phyloP scores from a whole-genome alignment of 2,329 filamentous ascomycete genomes.

The Esteya vermicola region DNA sequence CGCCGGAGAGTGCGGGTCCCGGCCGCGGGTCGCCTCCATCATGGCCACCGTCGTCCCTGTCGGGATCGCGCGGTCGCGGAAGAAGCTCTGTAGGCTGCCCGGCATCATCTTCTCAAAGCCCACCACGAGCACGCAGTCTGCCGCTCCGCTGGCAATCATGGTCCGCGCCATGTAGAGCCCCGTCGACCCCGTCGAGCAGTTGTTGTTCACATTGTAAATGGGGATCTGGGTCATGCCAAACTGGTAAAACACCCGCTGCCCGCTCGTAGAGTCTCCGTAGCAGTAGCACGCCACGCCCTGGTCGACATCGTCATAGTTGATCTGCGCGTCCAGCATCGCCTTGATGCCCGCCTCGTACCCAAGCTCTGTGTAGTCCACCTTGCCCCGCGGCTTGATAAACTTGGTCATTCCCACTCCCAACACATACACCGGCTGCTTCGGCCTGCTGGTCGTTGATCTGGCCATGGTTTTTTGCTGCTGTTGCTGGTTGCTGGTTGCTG shows the following conservation, averaged over 20 bases:
- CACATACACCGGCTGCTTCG: conserved; percentile 57
- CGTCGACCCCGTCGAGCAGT: conserved; percentile 91
- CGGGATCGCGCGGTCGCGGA: conserved; percentile 73
- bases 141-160: conserved; percentile 64
- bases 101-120: conserved; percentile 98
- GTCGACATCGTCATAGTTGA: conserved; percentile 94
- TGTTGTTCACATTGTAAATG: conserved; percentile 98
- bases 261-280: conserved; percentile 89
- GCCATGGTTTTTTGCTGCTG: no score
- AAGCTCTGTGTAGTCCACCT: conserved; percentile 88
- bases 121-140: conserved; percentile 80
- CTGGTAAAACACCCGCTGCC: conserved; percentile 95
- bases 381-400: conserved; percentile 93
- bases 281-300: conserved; percentile 95
- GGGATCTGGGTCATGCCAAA: conserved; percentile 96
- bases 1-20: conserved; percentile 70
- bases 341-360: conserved; percentile 88
- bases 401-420: conserved; percentile 98
- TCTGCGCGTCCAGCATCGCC: conserved; percentile 70
- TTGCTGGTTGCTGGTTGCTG: no score
- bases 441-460: no score
- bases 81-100: conserved; percentile 71
- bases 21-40: conserved; percentile 69
- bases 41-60: conserved; percentile 58
- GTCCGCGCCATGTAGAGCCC: conserved; percentile 74